These are phyloP conservation scores for Aspergillus sergii DNA, from an alignment of 2,329 filamentous ascomycete species.

Conservation along the genomic window DNA sequence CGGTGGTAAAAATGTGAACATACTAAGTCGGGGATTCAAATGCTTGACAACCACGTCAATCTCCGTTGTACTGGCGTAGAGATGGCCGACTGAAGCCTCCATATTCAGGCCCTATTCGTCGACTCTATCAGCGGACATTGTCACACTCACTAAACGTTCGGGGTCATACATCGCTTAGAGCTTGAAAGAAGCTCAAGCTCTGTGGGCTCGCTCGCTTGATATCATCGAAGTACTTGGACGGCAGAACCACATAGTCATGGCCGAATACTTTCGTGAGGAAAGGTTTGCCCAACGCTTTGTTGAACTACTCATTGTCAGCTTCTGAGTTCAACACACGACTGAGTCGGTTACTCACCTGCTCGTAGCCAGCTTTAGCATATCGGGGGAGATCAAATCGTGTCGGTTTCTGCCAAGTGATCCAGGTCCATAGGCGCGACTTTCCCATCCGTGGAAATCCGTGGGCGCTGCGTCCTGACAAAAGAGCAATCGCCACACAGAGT, in stretches of 20 bases:
- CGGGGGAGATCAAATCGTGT: background rate
- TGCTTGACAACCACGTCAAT: slow-evolving; percentile 3
- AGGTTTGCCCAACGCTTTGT: background rate
- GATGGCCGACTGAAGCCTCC: slow-evolving; percentile 3
- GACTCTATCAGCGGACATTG: background rate
- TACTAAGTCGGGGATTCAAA: background rate
- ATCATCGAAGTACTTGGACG: background rate
- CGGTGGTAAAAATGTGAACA: background rate
- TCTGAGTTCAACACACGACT: background rate
- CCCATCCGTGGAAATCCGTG: background rate
- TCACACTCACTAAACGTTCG: background rate
- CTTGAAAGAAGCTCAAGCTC: background rate
- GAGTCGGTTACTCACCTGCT: background rate
- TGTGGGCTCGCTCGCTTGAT: background rate
- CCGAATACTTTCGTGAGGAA: background rate
- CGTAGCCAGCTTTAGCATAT: background rate
- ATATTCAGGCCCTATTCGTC: slow-evolving; percentile 1
- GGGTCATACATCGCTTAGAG: background rate
- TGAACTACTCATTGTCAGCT: background rate
- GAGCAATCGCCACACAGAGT: no score
- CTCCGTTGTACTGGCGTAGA: background rate
- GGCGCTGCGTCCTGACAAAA: no score
- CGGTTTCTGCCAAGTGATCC: background rate
- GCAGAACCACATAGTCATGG: background rate
- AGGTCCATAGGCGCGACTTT: slow-evolving; percentile 2